phyloP scores from a whole-genome alignment of 805 yeast species.

The Cyberlindnera maritima region DNA sequence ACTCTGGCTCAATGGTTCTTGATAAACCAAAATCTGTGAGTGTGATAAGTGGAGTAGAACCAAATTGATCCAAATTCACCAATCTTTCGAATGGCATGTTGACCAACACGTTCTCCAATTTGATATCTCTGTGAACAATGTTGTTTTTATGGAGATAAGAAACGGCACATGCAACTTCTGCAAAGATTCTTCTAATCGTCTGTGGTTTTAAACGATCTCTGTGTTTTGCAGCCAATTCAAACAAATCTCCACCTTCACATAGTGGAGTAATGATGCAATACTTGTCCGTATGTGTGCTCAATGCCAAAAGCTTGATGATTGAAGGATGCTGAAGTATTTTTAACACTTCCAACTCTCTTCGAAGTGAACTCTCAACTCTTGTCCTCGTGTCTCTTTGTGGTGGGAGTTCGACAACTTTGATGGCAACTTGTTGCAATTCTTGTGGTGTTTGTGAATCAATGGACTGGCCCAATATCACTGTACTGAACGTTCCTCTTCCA shows the following conservation, averaged over 20 bases:
- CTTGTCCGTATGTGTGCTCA: constrained; percentile 28
- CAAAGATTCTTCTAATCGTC: constrained; percentile 58
- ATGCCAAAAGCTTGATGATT: constrained; percentile 58
- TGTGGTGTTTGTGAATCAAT: constrained; percentile 20
- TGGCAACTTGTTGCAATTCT: constrained; percentile 48
- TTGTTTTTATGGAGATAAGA: constrained; percentile 63
- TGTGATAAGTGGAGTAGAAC: constrained; percentile 42
- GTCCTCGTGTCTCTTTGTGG: constrained; percentile 40
- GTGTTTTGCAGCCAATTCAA: constrained; percentile 52
- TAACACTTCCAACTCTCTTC: constrained; percentile 74
- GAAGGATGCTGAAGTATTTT: constrained; percentile 61
- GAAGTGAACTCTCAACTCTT: constrained; percentile 57
- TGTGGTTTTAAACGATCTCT: constrained; percentile 43
- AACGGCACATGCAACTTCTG: constrained; percentile 70
- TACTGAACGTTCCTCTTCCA: constrained; percentile 70
- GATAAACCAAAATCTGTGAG: constrained; percentile 90
- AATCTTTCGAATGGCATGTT: constrained; percentile 37
- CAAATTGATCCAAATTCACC: constrained; percentile 14
- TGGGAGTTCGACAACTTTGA: constrained; percentile 57
- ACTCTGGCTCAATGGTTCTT: constrained; percentile 55
- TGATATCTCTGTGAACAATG: constrained; percentile 88
- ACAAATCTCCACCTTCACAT: constrained; percentile 83
- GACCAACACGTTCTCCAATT: constrained; percentile 78
- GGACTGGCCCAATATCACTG: constrained; percentile 49
- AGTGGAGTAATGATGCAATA: constrained; percentile 64